phyloP scores from a whole-genome alignment of 2,329 filamentous ascomycete species.

The Pseudomassariella vexata region DNA sequence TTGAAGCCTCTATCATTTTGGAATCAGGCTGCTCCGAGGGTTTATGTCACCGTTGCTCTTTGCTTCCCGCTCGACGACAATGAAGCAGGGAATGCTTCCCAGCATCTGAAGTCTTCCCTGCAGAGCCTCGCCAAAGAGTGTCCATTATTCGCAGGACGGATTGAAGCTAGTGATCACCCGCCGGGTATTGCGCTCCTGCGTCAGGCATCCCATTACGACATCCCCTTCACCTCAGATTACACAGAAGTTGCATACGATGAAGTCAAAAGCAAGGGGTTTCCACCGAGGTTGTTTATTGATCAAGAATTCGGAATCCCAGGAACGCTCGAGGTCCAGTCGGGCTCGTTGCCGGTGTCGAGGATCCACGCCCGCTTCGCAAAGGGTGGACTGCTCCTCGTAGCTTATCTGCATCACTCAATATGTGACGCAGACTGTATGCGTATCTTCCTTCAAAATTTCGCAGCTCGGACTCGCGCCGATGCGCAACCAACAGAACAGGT shows the following conservation, averaged over 20 bases:
- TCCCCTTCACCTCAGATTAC: conserved; percentile 18
- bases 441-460: conserved; percentile 32
- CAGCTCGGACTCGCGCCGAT: conserved; percentile 24
- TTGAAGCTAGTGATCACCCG: conserved; percentile 15
- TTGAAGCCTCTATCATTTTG: conserved; percentile 24
- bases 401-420: conserved; percentile 36
- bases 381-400: conserved; percentile 32
- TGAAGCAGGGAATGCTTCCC: conserved; percentile 13
- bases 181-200: conserved; percentile 14
- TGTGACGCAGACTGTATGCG: conserved; percentile 34
- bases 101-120: conserved; percentile 20
- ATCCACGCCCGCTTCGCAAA: conserved; percentile 31
- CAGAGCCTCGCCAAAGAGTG: conserved; percentile 20
- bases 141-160: conserved; percentile 22
- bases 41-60: conserved; percentile 26
- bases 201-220: conserved; percentile 18
- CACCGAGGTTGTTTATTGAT: conserved; percentile 19
- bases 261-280: conserved; percentile 19
- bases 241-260: conserved; percentile 16
- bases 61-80: conserved; percentile 22
- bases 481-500: conserved; percentile 21
- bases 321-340: conserved; percentile 10
- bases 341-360: conserved; percentile 28
- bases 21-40: conserved; percentile 26
- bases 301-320: conserved; percentile 17